Percentiles rank a stretch among this genome's conserved stretches.
phyloP scores from a whole-genome alignment of 495 filamentous ascomycete genomes.

The Aspergillus sclerotioniger region DNA sequence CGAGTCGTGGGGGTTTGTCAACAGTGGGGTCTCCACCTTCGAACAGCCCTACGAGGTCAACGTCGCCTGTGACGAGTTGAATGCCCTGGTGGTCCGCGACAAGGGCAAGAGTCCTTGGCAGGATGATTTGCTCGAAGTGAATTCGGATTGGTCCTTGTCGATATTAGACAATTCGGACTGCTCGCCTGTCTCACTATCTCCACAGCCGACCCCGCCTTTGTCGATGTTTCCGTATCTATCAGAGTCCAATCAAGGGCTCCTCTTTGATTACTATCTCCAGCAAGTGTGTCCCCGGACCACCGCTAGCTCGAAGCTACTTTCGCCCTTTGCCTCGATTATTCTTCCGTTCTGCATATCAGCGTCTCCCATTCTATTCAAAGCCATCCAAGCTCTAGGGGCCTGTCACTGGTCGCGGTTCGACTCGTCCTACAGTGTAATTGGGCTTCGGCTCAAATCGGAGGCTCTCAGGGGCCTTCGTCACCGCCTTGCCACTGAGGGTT shows the following conservation, averaged over 20 bases:
- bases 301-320: constrained; percentile 33
- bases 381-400: constrained; percentile 41
- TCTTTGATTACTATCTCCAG: constrained; percentile 46
- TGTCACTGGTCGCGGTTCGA: constrained; percentile 37
- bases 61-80: constrained; percentile 28
- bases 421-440: constrained; percentile 29
- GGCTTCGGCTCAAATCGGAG: constrained; percentile 38
- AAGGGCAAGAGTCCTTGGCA: neutral
- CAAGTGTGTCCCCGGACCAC: constrained; percentile 45
- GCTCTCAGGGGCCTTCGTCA: constrained; percentile 39
- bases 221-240: constrained; percentile 33
- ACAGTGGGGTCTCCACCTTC: constrained; percentile 35
- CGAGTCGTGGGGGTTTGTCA: constrained; percentile 39
- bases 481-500: constrained; percentile 28
- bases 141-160: neutral
- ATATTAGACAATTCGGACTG: neutral
- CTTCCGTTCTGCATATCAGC: constrained; percentile 39
- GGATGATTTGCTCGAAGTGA: neutral
- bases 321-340: constrained; percentile 43
- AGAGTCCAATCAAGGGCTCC: constrained; percentile 24
- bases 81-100: constrained; percentile 20
- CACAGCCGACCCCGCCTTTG: constrained; percentile 16
- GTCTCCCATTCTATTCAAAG: constrained; percentile 36
- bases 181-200: neutral
- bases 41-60: constrained; percentile 29